phyloP scores from a whole-genome alignment of 805 yeast genomes.

The Starmerella potacharoeniae region DNA sequence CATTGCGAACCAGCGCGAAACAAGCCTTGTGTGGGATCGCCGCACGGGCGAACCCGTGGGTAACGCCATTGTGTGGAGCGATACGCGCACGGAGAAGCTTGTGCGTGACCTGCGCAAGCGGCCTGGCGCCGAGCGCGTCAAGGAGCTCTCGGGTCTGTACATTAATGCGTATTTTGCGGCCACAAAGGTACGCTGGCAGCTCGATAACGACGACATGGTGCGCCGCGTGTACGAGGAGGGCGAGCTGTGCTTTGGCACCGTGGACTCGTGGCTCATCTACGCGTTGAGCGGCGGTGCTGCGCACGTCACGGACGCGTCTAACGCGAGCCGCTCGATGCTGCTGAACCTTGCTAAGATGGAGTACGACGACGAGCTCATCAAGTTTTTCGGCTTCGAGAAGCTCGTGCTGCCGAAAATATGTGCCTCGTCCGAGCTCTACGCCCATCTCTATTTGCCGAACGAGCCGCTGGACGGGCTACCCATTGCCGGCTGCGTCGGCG shows the following conservation, averaged over 20 bases:
- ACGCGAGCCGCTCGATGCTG: constrained; percentile 83
- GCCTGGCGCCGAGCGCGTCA: constrained; percentile 46
- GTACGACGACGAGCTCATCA: constrained; percentile 65
- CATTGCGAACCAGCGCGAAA: constrained; percentile 92
- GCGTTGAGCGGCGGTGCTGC: constrained; percentile 56
- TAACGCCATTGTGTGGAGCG: constrained; percentile 94
- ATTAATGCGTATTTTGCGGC: constrained; percentile 86
- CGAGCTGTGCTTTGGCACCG: constrained; percentile 82
- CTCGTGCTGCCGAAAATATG: constrained; percentile 66
- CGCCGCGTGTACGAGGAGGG: constrained; percentile 60
- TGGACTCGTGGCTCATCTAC: constrained; percentile 87
- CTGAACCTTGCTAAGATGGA: constrained; percentile 67
- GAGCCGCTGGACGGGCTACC: constrained; percentile 50
- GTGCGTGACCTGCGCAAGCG: constrained; percentile 48
- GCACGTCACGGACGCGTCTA: constrained; percentile 76
- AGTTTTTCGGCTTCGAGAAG: constrained; percentile 70
- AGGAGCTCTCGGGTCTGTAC: constrained; percentile 70
- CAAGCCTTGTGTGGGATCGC: constrained; percentile 74
- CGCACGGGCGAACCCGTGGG: constrained; percentile 71
- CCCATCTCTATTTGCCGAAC: constrained; percentile 53
- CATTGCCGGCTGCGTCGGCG: constrained; percentile 84
- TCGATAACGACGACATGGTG: constrained; percentile 63
- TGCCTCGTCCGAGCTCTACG: constrained; percentile 69
- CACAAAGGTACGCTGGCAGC: constrained; percentile 77
- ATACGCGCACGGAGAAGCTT: constrained; percentile 68